phyloP scores from a whole-genome alignment of 1,139 yeast genomes.

The Casaregolazyma suthepensis region DNA sequence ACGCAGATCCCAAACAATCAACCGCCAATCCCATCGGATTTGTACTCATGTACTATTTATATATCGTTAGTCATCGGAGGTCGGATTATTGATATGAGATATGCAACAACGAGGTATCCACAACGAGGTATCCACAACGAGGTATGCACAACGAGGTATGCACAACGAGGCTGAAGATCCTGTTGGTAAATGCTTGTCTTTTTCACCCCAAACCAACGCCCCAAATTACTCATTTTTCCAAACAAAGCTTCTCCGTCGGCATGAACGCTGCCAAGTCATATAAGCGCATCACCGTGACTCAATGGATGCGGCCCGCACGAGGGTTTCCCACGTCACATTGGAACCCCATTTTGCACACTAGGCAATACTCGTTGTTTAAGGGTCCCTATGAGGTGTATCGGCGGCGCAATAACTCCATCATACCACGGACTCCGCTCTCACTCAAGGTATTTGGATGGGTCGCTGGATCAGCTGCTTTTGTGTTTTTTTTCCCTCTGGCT shows the following conservation, averaged over 20 bases:
- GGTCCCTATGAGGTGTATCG: slow-evolving; percentile 8
- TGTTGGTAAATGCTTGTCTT: no score
- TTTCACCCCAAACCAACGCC: no score
- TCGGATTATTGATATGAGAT: no score
- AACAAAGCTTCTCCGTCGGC: neutral
- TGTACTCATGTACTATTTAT: neutral
- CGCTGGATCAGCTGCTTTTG: slow-evolving; percentile 9
- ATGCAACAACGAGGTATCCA: no score
- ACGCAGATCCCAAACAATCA: neutral
- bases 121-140: no score
- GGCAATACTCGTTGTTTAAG: neutral
- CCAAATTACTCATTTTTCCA: neutral
- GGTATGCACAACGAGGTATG: no score
- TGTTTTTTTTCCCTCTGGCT: slow-evolving; percentile 12
- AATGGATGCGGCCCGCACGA: neutral
- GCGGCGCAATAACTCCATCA: neutral
- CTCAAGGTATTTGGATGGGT: slow-evolving; percentile 11
- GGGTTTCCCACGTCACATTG: neutral
- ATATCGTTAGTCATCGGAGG: neutral
- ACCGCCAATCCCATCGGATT: neutral
- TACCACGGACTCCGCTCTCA: slow-evolving; percentile 7
- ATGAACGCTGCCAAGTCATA: neutral
- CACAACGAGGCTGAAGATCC: no score
- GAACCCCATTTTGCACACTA: neutral
- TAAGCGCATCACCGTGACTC: neutral